Base-by-base conservation (phyloP, 805 yeast species). In the Clavispora carvajalis region DNA sequence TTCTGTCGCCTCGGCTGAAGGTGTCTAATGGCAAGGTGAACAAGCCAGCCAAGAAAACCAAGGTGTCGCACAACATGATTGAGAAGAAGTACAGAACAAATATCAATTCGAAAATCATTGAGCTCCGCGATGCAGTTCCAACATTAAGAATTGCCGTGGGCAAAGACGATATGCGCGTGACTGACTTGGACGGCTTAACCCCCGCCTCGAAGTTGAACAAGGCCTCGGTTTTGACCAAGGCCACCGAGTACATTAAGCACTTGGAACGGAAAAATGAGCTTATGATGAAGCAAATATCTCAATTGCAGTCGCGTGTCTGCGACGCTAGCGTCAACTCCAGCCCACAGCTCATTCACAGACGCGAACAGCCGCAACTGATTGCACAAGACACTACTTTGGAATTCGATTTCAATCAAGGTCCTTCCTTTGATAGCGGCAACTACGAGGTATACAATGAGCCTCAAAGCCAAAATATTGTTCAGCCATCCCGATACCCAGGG, bases 71-170 rank as follows among this genome's bases (percentile, higher is more conserved):
- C 62, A 85, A 85, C 54, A 78, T 83, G 70, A 81, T 85, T 49
- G 95, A 86, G 57, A 85, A 85, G 62, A 80, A 83, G 54, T 86
- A 86, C 60, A 63, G 95, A 50, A 81, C 85, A 16, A 85, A 85
- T 54, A 82, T 85, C 49, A 85, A 84, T 53, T 69, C 82, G 39
- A 82, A 80, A 58, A 84, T 85, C 35, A 49, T 76, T 24, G 82
- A 80, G 33, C 71, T 85, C 23, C 69, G 88, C 54, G 84, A 84
- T 50, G 82, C 87, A 3, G 95, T 86, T 13, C 95, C 95, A 3
- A 64, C 93, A 3, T 67, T 86, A 38, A 70, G 86, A 50, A 78
- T 82, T 28, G 82, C 82, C 7, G 68, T 78, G 12, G 73, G 77
- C 34, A 42, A 38, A 15, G 34, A 36, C 3, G 33, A 37, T 8